Evolutionary conservation across 176 grass and related monocot genomes (phyloP).

Genomic region (Raddia guianensis): DNA sequence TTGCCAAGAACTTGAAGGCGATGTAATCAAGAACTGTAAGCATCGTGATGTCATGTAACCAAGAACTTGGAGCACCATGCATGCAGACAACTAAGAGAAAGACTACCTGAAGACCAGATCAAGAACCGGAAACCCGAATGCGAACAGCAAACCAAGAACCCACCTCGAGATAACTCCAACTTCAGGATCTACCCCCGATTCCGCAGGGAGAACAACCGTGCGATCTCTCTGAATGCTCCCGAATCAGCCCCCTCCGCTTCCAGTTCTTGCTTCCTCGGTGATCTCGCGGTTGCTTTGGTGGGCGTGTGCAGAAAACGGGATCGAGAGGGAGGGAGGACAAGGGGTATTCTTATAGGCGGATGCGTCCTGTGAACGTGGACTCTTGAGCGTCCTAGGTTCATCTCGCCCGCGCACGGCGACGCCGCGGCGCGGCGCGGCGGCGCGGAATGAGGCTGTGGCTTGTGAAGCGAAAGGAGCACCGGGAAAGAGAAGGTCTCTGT

Average conservation of each 20-base stretch:
- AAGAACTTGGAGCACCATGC: neutral
- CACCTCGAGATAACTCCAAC: too few relatives aligned
- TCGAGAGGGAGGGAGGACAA: neutral
- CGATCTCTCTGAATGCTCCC: neutral
- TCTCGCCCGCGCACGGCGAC: neutral
- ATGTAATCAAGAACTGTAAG: neutral
- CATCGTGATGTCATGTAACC: too few relatives aligned
- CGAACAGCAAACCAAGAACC: neutral
- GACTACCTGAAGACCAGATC: too few relatives aligned
- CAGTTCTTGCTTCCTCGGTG: neutral
- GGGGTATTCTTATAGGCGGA: slow-evolving; percentile 25
- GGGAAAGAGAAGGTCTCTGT: neutral
- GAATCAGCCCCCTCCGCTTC: too few relatives aligned
- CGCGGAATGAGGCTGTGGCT: neutral
- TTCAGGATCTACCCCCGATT: too few relatives aligned
- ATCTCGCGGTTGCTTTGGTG: slow-evolving; percentile 14
- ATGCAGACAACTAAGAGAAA: neutral
- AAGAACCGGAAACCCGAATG: neutral
- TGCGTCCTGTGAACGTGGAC: neutral
- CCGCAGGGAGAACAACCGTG: neutral
- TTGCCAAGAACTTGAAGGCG: neutral
- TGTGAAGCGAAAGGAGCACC: neutral
- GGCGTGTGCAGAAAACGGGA: neutral
- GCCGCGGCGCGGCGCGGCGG: neutral
- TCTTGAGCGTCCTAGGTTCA: neutral